A percentile compares a stretch with the other conserved stretches of the same genome.
phyloP scores from a whole-genome alignment of 495 filamentous ascomycete genomes.

The Trichoderma virens region DNA sequence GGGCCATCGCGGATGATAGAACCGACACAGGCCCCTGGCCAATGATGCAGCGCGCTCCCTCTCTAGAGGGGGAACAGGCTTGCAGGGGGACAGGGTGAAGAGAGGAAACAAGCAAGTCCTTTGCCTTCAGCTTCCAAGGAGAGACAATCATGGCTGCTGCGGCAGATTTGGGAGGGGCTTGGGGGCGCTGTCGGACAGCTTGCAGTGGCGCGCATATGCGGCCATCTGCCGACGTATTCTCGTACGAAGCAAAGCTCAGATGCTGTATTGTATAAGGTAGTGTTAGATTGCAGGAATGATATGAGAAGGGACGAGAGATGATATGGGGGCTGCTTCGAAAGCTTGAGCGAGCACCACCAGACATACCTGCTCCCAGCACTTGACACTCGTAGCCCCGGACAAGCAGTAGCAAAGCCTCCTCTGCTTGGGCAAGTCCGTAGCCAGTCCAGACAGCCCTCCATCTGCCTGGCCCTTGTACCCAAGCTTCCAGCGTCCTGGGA shows the following conservation, averaged over 20 bases:
- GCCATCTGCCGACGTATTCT: background rate
- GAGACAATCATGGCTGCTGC: background rate
- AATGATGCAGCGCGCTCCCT: background rate
- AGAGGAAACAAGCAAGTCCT: background rate
- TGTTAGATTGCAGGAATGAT: background rate
- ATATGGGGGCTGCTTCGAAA: background rate
- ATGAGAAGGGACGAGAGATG: background rate
- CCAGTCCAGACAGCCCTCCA: background rate
- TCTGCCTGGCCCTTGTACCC: background rate
- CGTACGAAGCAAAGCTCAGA: background rate
- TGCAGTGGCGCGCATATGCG: background rate
- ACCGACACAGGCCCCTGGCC: background rate
- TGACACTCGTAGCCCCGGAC: no score
- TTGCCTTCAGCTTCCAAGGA: background rate
- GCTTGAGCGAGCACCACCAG: no score
- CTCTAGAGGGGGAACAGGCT: background rate
- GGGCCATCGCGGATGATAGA: slow-evolving; percentile 4
- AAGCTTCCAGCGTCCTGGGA: slow-evolving; percentile 9
- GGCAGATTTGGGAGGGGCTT: background rate
- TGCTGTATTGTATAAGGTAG: background rate
- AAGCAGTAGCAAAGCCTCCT: no score
- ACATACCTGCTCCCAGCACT: no score
- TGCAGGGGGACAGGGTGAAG: background rate
- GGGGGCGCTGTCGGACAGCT: background rate
- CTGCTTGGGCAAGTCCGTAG: no score